A percentile compares a stretch with the other conserved stretches of the same genome.
These are phyloP conservation scores for Pythium dissotocum DNA, from an alignment of 352 stramenopile genomes.

Conservation along the genomic window DNA sequence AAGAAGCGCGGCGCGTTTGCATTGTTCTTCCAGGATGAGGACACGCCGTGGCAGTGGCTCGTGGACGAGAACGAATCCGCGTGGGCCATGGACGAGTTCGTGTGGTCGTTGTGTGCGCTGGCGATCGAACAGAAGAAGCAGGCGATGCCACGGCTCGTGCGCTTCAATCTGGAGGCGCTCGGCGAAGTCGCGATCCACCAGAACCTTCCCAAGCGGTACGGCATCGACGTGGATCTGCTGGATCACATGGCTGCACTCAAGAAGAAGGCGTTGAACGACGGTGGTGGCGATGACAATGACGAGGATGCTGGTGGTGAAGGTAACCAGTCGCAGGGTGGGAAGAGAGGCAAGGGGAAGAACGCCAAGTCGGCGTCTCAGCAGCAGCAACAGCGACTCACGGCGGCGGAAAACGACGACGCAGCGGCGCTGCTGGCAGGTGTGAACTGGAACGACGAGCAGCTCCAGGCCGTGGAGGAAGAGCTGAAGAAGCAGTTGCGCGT, in stretches of 20 bases:
- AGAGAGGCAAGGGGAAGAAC: conserved; percentile 6
- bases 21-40: conserved; percentile 50
- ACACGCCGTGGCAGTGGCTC: conserved; percentile 56
- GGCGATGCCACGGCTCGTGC: conserved; percentile 49
- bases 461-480: conserved; percentile 52
- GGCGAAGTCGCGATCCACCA: conserved; percentile 52
- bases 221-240: conserved; percentile 64
- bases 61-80: conserved; percentile 50
- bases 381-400: conserved; percentile 43
- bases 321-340: not conserved
- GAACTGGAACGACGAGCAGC: conserved; percentile 57
- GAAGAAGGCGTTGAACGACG: conserved; percentile 28
- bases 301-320: not conserved
- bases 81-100: conserved; percentile 70
- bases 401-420: conserved; percentile 61
- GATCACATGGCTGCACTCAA: conserved; percentile 48
- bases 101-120: conserved; percentile 69
- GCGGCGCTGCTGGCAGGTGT: conserved; percentile 48
- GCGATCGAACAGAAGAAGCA: conserved; percentile 56
- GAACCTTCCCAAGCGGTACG: conserved; percentile 60
- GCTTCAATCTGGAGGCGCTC: conserved; percentile 62
- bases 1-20: conserved; percentile 58
- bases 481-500: conserved; percentile 54
- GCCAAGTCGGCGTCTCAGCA: conserved; percentile 21
- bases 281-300: conserved; percentile 3